Base-by-base conservation (phyloP, 1,284 basidiomycete species). In the Boletus smithii region DNA sequence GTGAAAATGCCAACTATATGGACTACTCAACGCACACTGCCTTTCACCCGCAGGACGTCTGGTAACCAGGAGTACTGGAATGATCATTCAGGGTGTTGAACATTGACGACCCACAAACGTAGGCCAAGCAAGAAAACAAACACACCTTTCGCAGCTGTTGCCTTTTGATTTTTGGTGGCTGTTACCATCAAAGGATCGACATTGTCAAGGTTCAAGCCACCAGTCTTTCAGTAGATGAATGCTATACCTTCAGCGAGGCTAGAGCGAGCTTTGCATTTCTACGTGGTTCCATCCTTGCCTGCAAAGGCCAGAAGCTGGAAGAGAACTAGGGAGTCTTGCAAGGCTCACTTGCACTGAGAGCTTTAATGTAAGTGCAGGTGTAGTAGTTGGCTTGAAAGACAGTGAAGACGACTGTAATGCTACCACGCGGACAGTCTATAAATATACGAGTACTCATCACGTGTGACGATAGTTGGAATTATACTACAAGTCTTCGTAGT, bases 21-120 rank as follows among this genome's bases (percentile, higher is more conserved):
- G 16, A 30, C 22, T 26, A 42, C 7, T 50, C 10, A 13, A 52
- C 51, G 53, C 61, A 90, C 85, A 56, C 83, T 88, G 57, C 84
- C 81, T 75, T 88, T 83, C 55, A 91, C 54, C 23, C 90, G 81
- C 37, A 93, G 74, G 23, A 93, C 88, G 66, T 95, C 92, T 9
- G 88, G 87, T 18, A 94, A 71, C 88, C 92, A 95, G 29, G 89
- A 90, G 62, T 92, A 91, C 85, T 92, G 63, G 18, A 58, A 30
- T 35, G 30, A 37, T 46, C 9, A 41, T 44, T 41, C 20, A 43
- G 32, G 8, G 27, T 7, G 42, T 44, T 36, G 23, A 47, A 29
- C 14, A 18, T 27, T 16, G 11, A 35, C n/a, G 13, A 36, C 27
- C 29, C 20, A 39, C 18, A 31, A 27, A 38, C 20, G n/a, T n/a